These are phyloP conservation scores for Grosmannia huntii DNA, from an alignment of 2,329 filamentous ascomycete species.

Conservation along the genomic window DNA sequence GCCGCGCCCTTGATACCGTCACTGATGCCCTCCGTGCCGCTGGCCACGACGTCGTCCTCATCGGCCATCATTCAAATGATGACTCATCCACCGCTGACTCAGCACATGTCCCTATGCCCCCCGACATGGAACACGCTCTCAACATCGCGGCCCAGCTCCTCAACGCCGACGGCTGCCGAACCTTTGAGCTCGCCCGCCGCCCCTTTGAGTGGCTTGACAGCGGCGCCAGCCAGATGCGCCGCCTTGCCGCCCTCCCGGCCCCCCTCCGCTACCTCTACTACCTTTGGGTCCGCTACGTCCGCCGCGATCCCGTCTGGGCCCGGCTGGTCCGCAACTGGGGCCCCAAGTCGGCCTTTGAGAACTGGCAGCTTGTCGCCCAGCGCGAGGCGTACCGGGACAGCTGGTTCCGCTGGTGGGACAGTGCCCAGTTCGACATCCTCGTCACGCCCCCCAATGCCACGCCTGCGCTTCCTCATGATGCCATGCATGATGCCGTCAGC, in stretches of 20 bases:
- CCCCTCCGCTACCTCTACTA: constrained; percentile 77
- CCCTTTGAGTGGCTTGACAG: constrained; percentile 67
- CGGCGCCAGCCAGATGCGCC: constrained; percentile 62
- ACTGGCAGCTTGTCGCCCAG: constrained; percentile 68
- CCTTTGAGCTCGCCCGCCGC: constrained; percentile 64
- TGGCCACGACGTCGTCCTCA: constrained; percentile 62
- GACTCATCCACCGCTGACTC: not conserved
- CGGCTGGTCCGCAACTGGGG: constrained; percentile 62
- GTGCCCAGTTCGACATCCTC: constrained; percentile 61
- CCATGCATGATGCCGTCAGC: constrained; percentile 73
- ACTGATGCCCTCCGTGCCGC: constrained; percentile 54
- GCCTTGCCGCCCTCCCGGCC: constrained; percentile 59
- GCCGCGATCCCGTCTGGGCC: constrained; percentile 65
- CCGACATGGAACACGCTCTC: constrained; percentile 62
- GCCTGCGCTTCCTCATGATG: constrained; percentile 74
- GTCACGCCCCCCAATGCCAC: constrained; percentile 81
- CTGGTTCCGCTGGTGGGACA: constrained; percentile 82
- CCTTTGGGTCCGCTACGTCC: constrained; percentile 76
- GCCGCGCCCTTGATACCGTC: constrained; percentile 58
- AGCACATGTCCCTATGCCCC: constrained; percentile 18
- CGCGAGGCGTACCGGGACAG: constrained; percentile 64
- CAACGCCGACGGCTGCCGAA: constrained; percentile 72
- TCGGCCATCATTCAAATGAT: constrained; percentile 13
- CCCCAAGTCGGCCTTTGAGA: constrained; percentile 60
- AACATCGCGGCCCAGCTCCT: constrained; percentile 67